Conservation (phyloP, 2,329 filamentous ascomycete genomes). For the Cercospora zeae-maydis region DNA sequence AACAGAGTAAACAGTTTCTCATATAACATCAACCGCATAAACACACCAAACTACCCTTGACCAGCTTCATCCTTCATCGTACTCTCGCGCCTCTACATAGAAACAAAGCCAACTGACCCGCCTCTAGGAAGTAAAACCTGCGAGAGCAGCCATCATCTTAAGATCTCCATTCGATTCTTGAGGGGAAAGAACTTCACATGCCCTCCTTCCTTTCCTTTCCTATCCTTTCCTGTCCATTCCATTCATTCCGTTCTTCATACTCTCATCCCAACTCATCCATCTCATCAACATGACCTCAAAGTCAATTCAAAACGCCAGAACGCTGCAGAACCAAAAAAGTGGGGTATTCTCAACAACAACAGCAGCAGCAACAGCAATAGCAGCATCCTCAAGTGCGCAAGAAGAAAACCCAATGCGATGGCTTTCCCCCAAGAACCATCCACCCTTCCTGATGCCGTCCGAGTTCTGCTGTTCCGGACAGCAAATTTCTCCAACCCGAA, state of each 20-base stretch:
- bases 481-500: not conserved
- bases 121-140: too few relatives aligned
- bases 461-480: slow-evolving; percentile 2
- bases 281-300: not conserved
- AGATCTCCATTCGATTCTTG: too few relatives aligned
- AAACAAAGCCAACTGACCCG: too few relatives aligned
- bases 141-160: too few relatives aligned
- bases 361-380: not conserved
- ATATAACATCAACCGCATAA: too few relatives aligned
- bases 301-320: slow-evolving; percentile 1
- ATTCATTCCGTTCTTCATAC: not conserved
- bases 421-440: not conserved
- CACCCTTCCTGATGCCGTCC: not conserved
- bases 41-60: too few relatives aligned
- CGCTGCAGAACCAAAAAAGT: slow-evolving; percentile 1
- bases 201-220: not conserved
- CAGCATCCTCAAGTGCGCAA: not conserved
- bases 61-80: too few relatives aligned
- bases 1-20: too few relatives aligned
- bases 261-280: too few relatives aligned
- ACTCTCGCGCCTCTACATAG: too few relatives aligned
- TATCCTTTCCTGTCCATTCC: not conserved
- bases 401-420: not conserved
- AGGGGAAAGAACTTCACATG: too few relatives aligned
- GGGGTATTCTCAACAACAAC: slow-evolving; percentile 4